Conservation (phyloP, 495 filamentous ascomycete genomes). For the Apiosordaria backusii region DNA sequence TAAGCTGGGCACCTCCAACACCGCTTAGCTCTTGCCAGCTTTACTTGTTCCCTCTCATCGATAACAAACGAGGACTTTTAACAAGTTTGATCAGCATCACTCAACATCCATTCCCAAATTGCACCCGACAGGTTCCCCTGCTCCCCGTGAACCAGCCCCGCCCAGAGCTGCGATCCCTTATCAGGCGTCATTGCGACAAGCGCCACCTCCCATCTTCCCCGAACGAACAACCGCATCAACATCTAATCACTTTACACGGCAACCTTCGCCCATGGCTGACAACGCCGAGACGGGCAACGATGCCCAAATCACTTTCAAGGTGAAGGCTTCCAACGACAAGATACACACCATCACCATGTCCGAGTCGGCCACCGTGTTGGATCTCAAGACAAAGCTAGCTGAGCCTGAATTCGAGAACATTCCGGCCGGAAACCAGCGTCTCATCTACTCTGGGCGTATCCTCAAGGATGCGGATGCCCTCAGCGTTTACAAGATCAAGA, state of each 20-base stretch:
- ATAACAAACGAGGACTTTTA: not conserved
- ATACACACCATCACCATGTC: constrained; percentile 79
- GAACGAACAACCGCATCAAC: constrained; percentile 1
- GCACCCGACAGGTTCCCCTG: not conserved
- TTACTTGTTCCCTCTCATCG: not conserved
- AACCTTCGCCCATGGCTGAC: constrained; percentile 47
- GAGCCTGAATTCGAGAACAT: constrained; percentile 77
- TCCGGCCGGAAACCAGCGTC: constrained; percentile 77
- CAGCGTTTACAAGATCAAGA: constrained; percentile 86
- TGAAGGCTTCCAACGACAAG: constrained; percentile 85
- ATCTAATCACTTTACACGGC: not conserved
- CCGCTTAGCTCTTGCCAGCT: not conserved
- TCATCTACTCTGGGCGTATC: constrained; percentile 96
- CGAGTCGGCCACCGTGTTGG: constrained; percentile 69
- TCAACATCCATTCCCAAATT: not conserved
- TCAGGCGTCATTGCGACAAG: constrained; percentile 5
- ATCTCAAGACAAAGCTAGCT: constrained; percentile 85
- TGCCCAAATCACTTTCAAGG: constrained; percentile 77
- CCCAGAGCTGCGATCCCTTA: not conserved
- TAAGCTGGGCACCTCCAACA: not conserved
- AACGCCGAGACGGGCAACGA: constrained; percentile 49
- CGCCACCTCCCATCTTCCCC: constrained; percentile 7
- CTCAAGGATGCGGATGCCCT: constrained; percentile 90
- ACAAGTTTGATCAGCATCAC: not conserved
- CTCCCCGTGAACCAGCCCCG: not conserved